Percentiles rank a stretch among this genome's conserved stretches.
These are phyloP conservation scores for Amanita polypyramis DNA, from an alignment of 768 basidiomycete species.

Conservation along the genomic window DNA sequence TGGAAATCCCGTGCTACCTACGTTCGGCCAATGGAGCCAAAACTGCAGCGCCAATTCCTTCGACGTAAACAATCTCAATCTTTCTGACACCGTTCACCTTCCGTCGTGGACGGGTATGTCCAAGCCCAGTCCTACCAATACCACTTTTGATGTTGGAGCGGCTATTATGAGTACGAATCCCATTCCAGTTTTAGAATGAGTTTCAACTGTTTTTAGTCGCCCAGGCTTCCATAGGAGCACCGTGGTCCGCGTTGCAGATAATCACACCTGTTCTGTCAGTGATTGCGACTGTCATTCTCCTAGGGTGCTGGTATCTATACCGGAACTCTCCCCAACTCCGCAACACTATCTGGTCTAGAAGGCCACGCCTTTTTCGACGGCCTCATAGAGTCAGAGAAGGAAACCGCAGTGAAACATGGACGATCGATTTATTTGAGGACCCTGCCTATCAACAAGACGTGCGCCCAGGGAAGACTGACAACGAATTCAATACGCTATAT, in stretches of 20 bases:
- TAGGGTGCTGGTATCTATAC: slow-evolving; percentile 2
- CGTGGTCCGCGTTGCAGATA: slow-evolving; percentile 2
- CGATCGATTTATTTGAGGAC: not conserved
- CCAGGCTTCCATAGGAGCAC: not conserved
- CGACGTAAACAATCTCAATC: not conserved
- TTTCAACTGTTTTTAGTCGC: not conserved
- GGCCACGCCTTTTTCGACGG: not conserved
- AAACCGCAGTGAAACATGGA: slow-evolving; percentile 1
- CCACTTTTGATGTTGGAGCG: slow-evolving; percentile 1
- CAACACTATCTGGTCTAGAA: too few relatives aligned
- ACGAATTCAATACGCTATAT: not conserved
- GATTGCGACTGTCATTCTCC: not conserved
- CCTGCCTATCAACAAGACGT: not conserved
- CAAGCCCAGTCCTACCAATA: slow-evolving; percentile 2
- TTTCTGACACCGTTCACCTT: not conserved
- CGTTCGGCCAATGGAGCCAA: slow-evolving; percentile 2
- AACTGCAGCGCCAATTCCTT: not conserved
- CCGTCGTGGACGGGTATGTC: slow-evolving; percentile 1
- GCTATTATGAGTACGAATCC: not conserved
- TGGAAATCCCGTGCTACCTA: not conserved
- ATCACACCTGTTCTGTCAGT: not conserved
- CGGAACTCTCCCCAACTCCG: not conserved
- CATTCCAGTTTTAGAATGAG: not conserved
- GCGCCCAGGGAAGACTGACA: not conserved
- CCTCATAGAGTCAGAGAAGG: slow-evolving; percentile 1